Percentiles rank a stretch among this genome's conserved stretches.
These are phyloP conservation scores for Lipomyces orientalis DNA, from an alignment of 805 yeast species.

Conservation along the genomic window DNA sequence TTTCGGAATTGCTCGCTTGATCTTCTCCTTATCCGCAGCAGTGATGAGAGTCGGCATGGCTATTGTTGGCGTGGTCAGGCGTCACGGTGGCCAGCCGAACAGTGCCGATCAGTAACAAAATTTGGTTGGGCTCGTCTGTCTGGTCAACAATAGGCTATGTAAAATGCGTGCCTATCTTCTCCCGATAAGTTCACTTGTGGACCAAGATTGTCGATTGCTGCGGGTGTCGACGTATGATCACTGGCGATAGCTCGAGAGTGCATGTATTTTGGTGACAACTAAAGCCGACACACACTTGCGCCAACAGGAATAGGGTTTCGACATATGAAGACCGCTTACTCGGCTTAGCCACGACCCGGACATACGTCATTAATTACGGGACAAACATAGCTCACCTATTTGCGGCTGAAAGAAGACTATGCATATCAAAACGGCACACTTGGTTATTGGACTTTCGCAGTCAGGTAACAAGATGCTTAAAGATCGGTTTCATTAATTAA, in stretches of 20 bases:
- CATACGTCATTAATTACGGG: no score
- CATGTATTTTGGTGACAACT: background rate
- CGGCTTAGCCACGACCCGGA: no score
- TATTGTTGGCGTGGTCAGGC: background rate
- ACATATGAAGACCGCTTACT: background rate
- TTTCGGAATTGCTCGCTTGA: conserved; percentile 88
- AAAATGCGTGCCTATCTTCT: background rate
- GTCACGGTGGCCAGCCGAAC: background rate
- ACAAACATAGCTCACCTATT: background rate
- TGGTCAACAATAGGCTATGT: background rate
- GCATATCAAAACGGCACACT: background rate
- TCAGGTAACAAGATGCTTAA: background rate
- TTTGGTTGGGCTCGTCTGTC: background rate
- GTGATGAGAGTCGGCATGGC: conserved; percentile 44
- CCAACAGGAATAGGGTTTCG: background rate
- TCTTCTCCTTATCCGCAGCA: conserved; percentile 79
- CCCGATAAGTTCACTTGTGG: background rate
- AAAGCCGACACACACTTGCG: background rate
- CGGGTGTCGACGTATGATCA: background rate
- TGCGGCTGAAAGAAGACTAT: no score
- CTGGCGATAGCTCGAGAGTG: background rate
- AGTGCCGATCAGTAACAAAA: background rate
- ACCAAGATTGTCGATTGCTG: background rate
- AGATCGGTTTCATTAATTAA: background rate
- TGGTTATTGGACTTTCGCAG: background rate